Conservation (phyloP, 2,329 filamentous ascomycete genomes). For the Chrysoporthe deuterocubensis region DNA sequence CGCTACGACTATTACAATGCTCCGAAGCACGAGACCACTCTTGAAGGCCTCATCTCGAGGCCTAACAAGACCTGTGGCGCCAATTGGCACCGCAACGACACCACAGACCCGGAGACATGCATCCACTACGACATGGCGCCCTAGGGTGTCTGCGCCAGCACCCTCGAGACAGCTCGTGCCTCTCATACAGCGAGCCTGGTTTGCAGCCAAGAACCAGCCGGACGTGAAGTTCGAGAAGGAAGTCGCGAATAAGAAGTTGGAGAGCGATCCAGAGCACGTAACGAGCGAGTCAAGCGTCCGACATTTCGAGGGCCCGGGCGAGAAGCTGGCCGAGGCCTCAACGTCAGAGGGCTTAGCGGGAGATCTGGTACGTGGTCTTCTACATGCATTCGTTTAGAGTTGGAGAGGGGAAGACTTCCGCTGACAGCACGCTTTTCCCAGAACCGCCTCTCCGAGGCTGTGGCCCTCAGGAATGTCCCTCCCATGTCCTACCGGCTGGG, state of each 20-base stretch:
- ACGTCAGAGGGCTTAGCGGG: constrained; percentile 44
- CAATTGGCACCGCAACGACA: constrained; percentile 25
- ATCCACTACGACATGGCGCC: constrained; percentile 10
- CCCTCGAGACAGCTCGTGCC: constrained; percentile 28
- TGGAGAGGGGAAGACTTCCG: neutral
- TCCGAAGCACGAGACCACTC: constrained; percentile 27
- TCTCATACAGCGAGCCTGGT: constrained; percentile 31
- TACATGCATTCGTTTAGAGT: neutral
- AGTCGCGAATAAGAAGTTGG: constrained; percentile 58
- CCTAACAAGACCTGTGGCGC: constrained; percentile 17
- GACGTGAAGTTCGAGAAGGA: constrained; percentile 62
- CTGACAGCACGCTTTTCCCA: constrained; percentile 38
- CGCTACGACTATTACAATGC: constrained; percentile 21
- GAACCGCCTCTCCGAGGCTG: constrained; percentile 70
- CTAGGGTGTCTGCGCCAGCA: neutral
- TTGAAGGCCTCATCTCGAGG: constrained; percentile 21
- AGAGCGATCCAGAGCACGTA: constrained; percentile 63
- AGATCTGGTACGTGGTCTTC: constrained; percentile 56
- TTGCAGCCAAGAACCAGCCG: constrained; percentile 43
- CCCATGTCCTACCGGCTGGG: constrained; percentile 70
- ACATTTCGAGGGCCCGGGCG: constrained; percentile 45
- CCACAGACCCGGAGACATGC: constrained; percentile 12
- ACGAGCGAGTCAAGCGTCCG: constrained; percentile 60
- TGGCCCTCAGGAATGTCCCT: constrained; percentile 67
- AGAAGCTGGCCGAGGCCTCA: constrained; percentile 32